Conservation (phyloP, 148 eudicot genomes). For the Mesembryanthemum crystallinum region DNA sequence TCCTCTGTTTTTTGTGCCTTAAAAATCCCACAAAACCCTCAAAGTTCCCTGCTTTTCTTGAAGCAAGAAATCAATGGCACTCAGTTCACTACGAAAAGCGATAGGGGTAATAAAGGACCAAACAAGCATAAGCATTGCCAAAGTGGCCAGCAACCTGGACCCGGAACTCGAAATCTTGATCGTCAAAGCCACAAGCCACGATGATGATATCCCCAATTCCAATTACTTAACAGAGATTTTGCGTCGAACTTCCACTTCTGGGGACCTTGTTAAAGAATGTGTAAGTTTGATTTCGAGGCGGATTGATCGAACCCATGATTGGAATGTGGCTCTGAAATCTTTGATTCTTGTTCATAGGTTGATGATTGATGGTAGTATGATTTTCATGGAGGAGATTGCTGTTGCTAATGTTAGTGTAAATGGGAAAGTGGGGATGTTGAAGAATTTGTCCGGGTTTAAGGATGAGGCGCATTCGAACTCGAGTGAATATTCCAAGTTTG, state of each 20-base stretch:
- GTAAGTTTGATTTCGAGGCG: constrained; percentile 35
- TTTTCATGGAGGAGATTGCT: constrained; percentile 38
- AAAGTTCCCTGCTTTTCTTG: background rate
- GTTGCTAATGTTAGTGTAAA: constrained; percentile 23
- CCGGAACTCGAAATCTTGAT: constrained; percentile 51
- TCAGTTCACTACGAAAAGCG: constrained; percentile 37
- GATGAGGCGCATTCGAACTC: constrained; percentile 55
- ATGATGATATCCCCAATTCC: constrained; percentile 35
- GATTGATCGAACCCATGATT: constrained; percentile 45
- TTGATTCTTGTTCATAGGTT: constrained; percentile 52
- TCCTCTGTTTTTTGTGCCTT: no score
- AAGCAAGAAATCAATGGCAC: constrained; percentile 22
- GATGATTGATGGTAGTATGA: constrained; percentile 37
- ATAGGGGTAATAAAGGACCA: constrained; percentile 48
- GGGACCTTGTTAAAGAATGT: constrained; percentile 37
- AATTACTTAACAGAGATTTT: constrained; percentile 39
- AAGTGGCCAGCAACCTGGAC: constrained; percentile 41
- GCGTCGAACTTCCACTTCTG: constrained; percentile 25
- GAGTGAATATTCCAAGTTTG: constrained; percentile 58
- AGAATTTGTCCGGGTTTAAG: constrained; percentile 54
- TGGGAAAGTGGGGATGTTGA: constrained; percentile 24
- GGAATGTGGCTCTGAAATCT: constrained; percentile 61
- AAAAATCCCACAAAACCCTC: no score
- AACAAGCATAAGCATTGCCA: constrained; percentile 55
- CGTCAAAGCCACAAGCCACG: constrained; percentile 58